Base-by-base conservation (phyloP, 768 basidiomycete species). In the Lactarius hengduanensis region DNA sequence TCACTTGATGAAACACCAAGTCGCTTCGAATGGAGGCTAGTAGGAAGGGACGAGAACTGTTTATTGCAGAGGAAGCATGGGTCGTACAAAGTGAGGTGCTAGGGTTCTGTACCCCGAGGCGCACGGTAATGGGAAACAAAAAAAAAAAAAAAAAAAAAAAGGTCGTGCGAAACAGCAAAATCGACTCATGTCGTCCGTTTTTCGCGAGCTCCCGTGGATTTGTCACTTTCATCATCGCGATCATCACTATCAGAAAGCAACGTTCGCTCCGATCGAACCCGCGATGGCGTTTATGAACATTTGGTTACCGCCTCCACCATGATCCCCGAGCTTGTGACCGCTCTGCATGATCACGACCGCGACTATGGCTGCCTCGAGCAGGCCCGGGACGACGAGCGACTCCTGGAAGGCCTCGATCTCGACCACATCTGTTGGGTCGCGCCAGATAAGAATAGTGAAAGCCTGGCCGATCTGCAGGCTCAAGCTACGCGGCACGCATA, bases 331-430 rank as follows among this genome's bases (percentile, higher is more conserved):
- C 38, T 26, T 34, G 28, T 59, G 57, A 13, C 66, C 73, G 71
- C 72, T 73, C 70, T 45, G 63, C 55, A 59, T 65, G 10, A 61
- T 18, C 55, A 68, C 62, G 47, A 71, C 70, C 69, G 61, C 54
- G 63, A 70, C 56, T 40, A 69, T 75, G 34, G 75, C 57, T 30
- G 34, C 57, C 59, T 66, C 65, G 40, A 67, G 36, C 57, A 61
- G 53, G 18, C 45, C 62, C 6, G 64, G 47, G 43, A 62, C 34
- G 50, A 62, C 57, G 47, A 66, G 61, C 5, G 53, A 13, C 18
- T 56, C 68, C 40, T 62, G 53, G 50, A 61, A 66, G n/a, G 53
- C 61, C 28, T 69, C 64, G 40, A 65, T 8, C 36, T 66, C 41
- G 41, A 50, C 41, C 9, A 28, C 45, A 40, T 28, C 41, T 9